A percentile compares a stretch with the other conserved stretches of the same genome.
Evolutionary conservation across 768 basidiomycete species (phyloP).

Genomic region (Fistulinella prunicolor): DNA sequence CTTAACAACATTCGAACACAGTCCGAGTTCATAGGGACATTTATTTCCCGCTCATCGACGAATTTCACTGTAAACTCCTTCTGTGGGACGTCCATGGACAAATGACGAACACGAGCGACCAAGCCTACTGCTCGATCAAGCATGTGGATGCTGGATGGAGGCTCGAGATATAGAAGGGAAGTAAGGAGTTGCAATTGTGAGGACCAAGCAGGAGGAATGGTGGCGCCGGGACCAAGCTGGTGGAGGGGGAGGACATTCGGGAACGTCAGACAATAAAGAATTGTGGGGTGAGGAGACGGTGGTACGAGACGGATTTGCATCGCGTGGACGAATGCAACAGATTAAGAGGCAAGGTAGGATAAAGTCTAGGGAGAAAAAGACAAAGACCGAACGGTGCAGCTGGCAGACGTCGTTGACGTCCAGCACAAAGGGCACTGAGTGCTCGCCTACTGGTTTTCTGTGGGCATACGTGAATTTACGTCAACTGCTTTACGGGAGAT

Average conservation of each 20-base stretch:
- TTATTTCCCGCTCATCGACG: constrained; percentile 51
- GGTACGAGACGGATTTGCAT: constrained; percentile 62
- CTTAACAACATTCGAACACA: constrained; percentile 46
- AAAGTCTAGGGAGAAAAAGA: constrained; percentile 17
- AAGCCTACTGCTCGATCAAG: constrained; percentile 61
- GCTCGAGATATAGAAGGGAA: constrained; percentile 48
- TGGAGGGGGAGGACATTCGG: constrained; percentile 36
- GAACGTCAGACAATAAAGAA: constrained; percentile 60
- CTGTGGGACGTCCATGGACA: constrained; percentile 57
- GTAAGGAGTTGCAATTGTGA: constrained; percentile 49
- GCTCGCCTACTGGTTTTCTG: constrained; percentile 29
- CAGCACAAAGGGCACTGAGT: constrained; percentile 21
- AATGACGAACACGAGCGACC: constrained; percentile 51
- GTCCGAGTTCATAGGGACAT: constrained; percentile 44
- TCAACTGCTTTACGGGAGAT: constrained; percentile 17
- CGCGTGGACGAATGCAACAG: constrained; percentile 7
- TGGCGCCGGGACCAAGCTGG: constrained; percentile 30
- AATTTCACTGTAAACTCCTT: constrained; percentile 51
- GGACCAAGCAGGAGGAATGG: constrained; percentile 52
- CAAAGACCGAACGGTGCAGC: constrained; percentile 4
- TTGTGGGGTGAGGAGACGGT: constrained; percentile 44
- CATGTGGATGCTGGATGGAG: constrained; percentile 51
- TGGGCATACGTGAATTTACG: constrained; percentile 32
- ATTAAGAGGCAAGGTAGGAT: constrained; percentile 28
- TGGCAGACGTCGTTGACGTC: constrained; percentile 29